Conservation (phyloP, 371 early-diverging fungal species). For the Gilbertella persicaria region DNA sequence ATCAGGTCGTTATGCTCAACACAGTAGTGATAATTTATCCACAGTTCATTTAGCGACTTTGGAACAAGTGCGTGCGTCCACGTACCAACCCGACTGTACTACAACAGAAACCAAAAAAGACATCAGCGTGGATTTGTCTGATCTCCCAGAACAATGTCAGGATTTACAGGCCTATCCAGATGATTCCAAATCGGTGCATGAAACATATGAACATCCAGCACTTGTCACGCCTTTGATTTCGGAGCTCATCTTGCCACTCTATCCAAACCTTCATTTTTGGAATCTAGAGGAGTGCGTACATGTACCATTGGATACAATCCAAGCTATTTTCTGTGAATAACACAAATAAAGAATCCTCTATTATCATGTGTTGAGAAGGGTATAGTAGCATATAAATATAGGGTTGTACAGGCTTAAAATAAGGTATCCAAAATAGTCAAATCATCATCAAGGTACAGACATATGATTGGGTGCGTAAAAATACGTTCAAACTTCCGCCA, state of each 20-base stretch:
- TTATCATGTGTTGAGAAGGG: neutral
- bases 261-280: conserved; percentile 16
- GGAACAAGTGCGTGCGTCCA: neutral
- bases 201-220: conserved; percentile 36
- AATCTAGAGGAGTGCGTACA: conserved; percentile 27
- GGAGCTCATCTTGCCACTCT: conserved; percentile 19
- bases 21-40: conserved; percentile 11
- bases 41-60: conserved; percentile 7
- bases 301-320: conserved; percentile 12
- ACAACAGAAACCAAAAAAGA: neutral
- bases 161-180: conserved; percentile 27
- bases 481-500: neutral
- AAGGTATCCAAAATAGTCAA: conserved; percentile 11
- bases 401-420: conserved; percentile 3
- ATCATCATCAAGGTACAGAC: conserved; percentile 9
- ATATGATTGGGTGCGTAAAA: neutral
- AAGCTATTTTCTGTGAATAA: neutral
- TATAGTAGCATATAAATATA: too few relatives aligned
- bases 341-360: neutral
- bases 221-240: conserved; percentile 20
- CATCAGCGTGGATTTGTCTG: too few relatives aligned
- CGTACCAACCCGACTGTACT: neutral
- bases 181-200: conserved; percentile 20
- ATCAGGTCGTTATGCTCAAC: conserved; percentile 36
- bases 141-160: neutral